phyloP scores from a whole-genome alignment of 805 yeast species.

The Candida insectorum region DNA sequence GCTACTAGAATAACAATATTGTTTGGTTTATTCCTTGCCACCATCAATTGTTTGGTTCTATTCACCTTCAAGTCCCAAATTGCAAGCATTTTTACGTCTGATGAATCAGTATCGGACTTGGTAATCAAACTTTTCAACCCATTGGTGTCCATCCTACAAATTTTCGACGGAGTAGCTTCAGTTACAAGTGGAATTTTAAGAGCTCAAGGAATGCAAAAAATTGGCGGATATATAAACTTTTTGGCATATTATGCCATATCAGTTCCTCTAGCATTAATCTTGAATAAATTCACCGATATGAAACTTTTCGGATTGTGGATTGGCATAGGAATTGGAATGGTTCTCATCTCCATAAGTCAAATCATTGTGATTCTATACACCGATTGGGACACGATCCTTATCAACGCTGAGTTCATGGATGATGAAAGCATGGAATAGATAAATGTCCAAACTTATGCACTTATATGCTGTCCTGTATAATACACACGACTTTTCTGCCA shows the following conservation, averaged over 20 bases:
- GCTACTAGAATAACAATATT: slow-evolving; percentile 32
- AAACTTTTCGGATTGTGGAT: slow-evolving; percentile 69
- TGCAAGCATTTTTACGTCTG: slow-evolving; percentile 59
- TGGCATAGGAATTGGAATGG: slow-evolving; percentile 66
- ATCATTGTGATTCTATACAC: slow-evolving; percentile 43
- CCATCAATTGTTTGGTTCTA: slow-evolving; percentile 43
- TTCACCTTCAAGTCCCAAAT: slow-evolving; percentile 46
- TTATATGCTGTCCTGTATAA: too few species aligned
- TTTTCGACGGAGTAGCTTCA: slow-evolving; percentile 68
- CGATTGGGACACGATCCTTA: slow-evolving; percentile 50
- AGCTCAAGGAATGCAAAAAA: slow-evolving; percentile 71
- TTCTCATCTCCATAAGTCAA: slow-evolving; percentile 50
- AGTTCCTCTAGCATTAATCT: slow-evolving; percentile 58
- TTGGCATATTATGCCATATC: slow-evolving; percentile 70
- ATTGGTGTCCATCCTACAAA: slow-evolving; percentile 59
- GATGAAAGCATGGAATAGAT: too few species aligned
- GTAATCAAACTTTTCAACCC: slow-evolving; percentile 57
- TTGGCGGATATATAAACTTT: slow-evolving; percentile 69
- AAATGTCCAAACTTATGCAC: too few species aligned
- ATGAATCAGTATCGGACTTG: slow-evolving; percentile 50
- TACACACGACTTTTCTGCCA: too few species aligned
- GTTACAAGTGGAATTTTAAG: slow-evolving; percentile 71
- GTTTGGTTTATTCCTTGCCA: slow-evolving; percentile 26
- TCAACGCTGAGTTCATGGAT: slow-evolving; percentile 36
- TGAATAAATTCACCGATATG: slow-evolving; percentile 45